These are phyloP conservation scores for Picochlorum sp. DNA, from an alignment of 139 green algal genomes.

Conservation along the genomic window DNA sequence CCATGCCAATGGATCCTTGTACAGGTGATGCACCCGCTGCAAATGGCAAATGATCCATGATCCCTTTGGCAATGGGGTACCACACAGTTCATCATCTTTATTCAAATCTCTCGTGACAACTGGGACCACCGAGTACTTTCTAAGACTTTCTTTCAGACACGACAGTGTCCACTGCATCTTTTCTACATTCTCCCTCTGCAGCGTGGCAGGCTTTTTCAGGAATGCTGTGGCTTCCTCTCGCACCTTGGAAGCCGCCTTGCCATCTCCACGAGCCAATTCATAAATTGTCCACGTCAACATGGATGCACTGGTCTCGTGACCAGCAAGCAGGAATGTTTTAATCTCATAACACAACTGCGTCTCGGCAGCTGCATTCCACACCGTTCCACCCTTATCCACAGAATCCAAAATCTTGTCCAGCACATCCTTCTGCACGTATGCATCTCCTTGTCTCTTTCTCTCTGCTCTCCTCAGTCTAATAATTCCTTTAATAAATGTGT, in stretches of 20 bases:
- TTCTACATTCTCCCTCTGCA: conserved; percentile 44
- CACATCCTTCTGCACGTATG: conserved; percentile 12
- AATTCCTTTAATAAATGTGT: conserved; percentile 67
- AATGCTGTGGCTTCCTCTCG: conserved; percentile 7
- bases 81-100: conserved; percentile 52
- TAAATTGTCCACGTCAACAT: conserved; percentile 87
- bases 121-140: conserved; percentile 86
- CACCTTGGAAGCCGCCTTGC: conserved; percentile 30
- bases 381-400: conserved; percentile 41
- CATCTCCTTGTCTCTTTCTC: background rate
- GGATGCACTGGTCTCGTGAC: conserved; percentile 86
- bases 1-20: conserved; percentile 64
- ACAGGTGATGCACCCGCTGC: conserved; percentile 72
- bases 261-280: conserved; percentile 52
- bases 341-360: conserved; percentile 91
- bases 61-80: conserved; percentile 53
- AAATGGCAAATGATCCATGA: conserved; percentile 58
- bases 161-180: conserved; percentile 70
- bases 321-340: conserved; percentile 93
- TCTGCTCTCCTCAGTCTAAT: conserved; percentile 34
- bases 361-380: conserved; percentile 55
- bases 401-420: conserved; percentile 16
- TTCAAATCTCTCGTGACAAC: conserved; percentile 66
- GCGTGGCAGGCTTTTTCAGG: conserved; percentile 13
- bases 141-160: conserved; percentile 73